Base-by-base conservation (phyloP, 176 grass and related monocot species). In the Oropetium thomaeum region DNA sequence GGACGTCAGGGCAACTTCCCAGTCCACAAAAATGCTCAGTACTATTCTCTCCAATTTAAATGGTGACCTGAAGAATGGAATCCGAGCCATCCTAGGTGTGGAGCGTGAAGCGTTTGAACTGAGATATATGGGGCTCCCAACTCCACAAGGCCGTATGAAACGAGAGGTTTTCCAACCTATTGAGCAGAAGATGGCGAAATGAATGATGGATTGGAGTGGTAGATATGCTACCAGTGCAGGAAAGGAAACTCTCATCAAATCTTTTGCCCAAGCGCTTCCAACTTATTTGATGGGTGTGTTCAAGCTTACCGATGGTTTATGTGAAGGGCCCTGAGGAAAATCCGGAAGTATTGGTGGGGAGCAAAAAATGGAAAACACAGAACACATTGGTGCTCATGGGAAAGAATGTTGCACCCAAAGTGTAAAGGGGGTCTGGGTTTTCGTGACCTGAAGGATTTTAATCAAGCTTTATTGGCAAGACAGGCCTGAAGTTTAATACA, bases 381-480 rank as follows among this genome's bases (percentile, higher is more conserved):
- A 12, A 55, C 52, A 7, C 52, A 55, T 4, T 55, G 52, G 52
- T 1, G 2, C 0, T 10, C 55, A 0, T 58, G 55, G 55, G 1
- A 1, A 10, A 28, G 4, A 3, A 3, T 58, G 0, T 14, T 2
- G 0, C 3, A 1, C 1, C 0, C 8, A 1, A 58, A 58, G 1
- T 1, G 26, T 1, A 28, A 29, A 13, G 55, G 55, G 5, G 55
- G 55, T 1, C 10, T 58, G 2, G 55, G 55, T 27, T 58, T 58
- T 11, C 2, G 55, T 14, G 55, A 58, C 4, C 8, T 58, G 1
- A 28, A 15, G 3, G 0, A 14, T 1, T 58, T 58, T 12, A 58
- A 58, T 6, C 55, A 58, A 29, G 55, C 26, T 0, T 15, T 29
- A 3, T 12, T 58, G 1, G 55, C 26, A 1, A 9, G 55, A 0